Evolutionary conservation across 768 basidiomycete genomes (phyloP).

Genomic region (Lactifluus rugatus): DNA sequence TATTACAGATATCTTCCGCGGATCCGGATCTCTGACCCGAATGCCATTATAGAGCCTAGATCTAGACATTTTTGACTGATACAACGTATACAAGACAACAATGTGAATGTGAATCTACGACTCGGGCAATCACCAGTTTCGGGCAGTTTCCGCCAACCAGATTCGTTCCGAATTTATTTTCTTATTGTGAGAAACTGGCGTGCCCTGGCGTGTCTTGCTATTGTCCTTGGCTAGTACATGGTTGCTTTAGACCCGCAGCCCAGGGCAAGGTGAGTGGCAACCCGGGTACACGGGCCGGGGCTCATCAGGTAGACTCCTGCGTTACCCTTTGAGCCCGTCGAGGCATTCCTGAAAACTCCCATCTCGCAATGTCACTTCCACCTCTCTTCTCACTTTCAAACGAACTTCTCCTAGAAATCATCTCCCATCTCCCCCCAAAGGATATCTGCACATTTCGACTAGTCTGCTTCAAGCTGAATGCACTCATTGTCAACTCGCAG

Average conservation of each 20-base stretch:
- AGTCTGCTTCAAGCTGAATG: not conserved
- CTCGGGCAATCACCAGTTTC: not conserved
- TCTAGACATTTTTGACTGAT: too few relatives aligned
- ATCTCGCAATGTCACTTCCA: not conserved
- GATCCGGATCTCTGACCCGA: too few relatives aligned
- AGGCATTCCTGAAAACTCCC: not conserved
- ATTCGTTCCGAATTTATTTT: not conserved
- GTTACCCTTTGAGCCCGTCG: not conserved
- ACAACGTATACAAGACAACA: too few relatives aligned
- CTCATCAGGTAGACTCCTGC: not conserved
- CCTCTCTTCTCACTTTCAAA: slow-evolving; percentile 6
- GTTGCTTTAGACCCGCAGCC: too few relatives aligned
- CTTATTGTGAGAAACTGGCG: too few relatives aligned
- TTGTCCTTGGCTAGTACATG: too few relatives aligned
- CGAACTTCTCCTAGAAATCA: slow-evolving; percentile 6
- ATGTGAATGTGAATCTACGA: too few relatives aligned
- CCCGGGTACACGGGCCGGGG: not conserved
- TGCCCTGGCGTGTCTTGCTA: too few relatives aligned
- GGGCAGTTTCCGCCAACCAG: not conserved
- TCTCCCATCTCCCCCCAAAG: not conserved
- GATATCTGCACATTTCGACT: not conserved
- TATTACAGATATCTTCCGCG: too few relatives aligned
- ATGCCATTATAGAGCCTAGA: too few relatives aligned
- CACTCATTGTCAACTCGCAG: not conserved
- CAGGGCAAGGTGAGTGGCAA: too few relatives aligned